These are phyloP conservation scores for Yamadazyma friedrichii DNA, from an alignment of 1,139 yeast species.

Conservation along the genomic window DNA sequence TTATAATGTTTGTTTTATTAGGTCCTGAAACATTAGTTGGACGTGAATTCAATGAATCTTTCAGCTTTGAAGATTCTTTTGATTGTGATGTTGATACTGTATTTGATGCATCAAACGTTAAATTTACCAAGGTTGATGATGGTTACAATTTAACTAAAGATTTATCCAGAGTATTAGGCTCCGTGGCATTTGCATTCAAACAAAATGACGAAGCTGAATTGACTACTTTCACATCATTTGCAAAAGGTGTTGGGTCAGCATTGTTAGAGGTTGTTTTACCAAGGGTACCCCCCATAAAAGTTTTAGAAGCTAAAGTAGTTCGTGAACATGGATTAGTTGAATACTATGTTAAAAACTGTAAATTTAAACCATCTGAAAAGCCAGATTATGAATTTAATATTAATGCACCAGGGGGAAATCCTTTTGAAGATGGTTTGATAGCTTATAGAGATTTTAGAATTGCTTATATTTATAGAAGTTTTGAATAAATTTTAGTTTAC, in stretches of 20 bases:
- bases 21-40: slow-evolving; percentile 23
- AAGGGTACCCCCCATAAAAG: not conserved
- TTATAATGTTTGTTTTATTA: slow-evolving; percentile 26
- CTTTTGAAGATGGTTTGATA: slow-evolving; percentile 30
- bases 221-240: slow-evolving; percentile 54
- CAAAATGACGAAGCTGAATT: slow-evolving; percentile 27
- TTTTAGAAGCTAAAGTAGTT: slow-evolving; percentile 42
- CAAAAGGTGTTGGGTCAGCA: slow-evolving; percentile 38
- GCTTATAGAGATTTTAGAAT: slow-evolving; percentile 35
- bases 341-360: slow-evolving; percentile 43
- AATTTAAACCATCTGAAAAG: slow-evolving; percentile 30
- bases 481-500: not conserved
- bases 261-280: slow-evolving; percentile 25
- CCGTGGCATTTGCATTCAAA: slow-evolving; percentile 39
- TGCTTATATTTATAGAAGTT: slow-evolving; percentile 25
- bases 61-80: slow-evolving; percentile 19
- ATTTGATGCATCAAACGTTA: slow-evolving; percentile 13
- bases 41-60: slow-evolving; percentile 23
- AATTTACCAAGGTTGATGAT: slow-evolving; percentile 18
- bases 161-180: slow-evolving; percentile 35
- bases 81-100: slow-evolving; percentile 32
- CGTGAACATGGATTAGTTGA: slow-evolving; percentile 49
- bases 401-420: slow-evolving; percentile 7
- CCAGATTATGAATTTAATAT: slow-evolving; percentile 20
- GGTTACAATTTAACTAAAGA: slow-evolving; percentile 20